These are phyloP conservation scores for Escallonia herrerae DNA, from an alignment of 129 eudicot genomes.

Conservation along the genomic window DNA sequence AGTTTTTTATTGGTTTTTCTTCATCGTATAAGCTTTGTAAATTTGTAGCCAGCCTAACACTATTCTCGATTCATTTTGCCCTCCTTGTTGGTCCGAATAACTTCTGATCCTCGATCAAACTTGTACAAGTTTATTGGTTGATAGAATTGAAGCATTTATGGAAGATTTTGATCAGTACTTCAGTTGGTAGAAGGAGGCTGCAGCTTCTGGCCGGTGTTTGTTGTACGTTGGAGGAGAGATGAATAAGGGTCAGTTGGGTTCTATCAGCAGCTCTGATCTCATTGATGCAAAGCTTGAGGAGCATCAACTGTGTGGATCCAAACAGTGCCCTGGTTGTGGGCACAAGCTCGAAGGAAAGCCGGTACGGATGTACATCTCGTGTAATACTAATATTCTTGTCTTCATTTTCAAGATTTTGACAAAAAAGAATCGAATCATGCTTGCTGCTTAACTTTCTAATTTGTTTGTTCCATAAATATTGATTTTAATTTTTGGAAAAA, in stretches of 20 bases:
- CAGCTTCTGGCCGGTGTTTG: background rate
- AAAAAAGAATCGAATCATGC: conserved; percentile 29
- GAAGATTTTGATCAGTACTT: conserved; percentile 4
- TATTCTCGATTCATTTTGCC: background rate
- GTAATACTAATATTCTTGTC: conserved; percentile 37
- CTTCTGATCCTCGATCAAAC: background rate
- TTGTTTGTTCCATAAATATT: no score
- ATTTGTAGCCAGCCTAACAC: background rate
- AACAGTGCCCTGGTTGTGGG: conserved; percentile 97
- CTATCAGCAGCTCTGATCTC: conserved; percentile 79
- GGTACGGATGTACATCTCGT: conserved; percentile 32
- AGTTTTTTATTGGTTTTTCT: background rate
- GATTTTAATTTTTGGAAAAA: no score
- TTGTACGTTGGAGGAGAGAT: conserved; percentile 2
- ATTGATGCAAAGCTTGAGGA: conserved; percentile 98
- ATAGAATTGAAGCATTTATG: conserved; percentile 14
- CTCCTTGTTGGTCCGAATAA: background rate
- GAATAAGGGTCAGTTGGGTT: conserved; percentile 48
- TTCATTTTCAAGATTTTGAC: conserved; percentile 39
- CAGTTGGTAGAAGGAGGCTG: conserved; percentile 9
- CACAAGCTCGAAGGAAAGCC: conserved; percentile 95
- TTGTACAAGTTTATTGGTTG: background rate
- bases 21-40: no score
- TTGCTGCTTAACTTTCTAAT: conserved; percentile 6
- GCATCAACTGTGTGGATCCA: conserved; percentile 93